phyloP scores from a whole-genome alignment of 306 rosid genomes.

The Malus fusca region DNA sequence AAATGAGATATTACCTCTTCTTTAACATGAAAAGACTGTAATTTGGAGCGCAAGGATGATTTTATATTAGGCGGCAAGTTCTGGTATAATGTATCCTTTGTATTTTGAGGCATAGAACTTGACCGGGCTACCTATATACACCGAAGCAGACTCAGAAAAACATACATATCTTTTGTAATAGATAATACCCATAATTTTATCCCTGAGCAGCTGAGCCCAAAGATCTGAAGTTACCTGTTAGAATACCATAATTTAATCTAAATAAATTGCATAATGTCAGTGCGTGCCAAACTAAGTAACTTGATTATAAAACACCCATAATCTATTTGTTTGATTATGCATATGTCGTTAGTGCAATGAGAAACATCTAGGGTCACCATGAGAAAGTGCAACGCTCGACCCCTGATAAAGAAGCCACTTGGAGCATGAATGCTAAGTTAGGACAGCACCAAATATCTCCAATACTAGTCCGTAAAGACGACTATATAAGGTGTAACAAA shows the following conservation, averaged over 20 bases:
- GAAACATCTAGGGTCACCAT: neutral
- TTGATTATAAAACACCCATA: neutral
- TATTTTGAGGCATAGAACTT: slow-evolving; percentile 63
- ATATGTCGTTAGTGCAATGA: neutral
- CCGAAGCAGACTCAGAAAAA: slow-evolving; percentile 14
- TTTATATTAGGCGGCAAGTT: slow-evolving; percentile 72
- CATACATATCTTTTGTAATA: neutral
- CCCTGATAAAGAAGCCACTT: no score
- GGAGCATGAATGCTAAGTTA: no score
- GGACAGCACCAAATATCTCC: no score
- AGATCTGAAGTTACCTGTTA: neutral
- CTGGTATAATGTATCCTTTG: slow-evolving; percentile 74
- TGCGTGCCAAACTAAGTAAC: neutral
- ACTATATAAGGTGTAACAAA: no score
- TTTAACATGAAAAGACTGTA: slow-evolving; percentile 40
- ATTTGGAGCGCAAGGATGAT: slow-evolving; percentile 61
- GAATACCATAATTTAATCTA: neutral
- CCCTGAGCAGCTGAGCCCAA: neutral
- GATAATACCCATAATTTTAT: neutral
- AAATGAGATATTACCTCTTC: slow-evolving; percentile 47
- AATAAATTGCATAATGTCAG: neutral
- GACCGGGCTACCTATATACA: slow-evolving; percentile 64
- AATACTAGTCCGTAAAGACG: no score
- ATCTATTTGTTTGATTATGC: neutral
- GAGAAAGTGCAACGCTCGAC: no score